Conservation (phyloP, 2,329 filamentous ascomycete species). For the Calonectria pauciramosa region DNA sequence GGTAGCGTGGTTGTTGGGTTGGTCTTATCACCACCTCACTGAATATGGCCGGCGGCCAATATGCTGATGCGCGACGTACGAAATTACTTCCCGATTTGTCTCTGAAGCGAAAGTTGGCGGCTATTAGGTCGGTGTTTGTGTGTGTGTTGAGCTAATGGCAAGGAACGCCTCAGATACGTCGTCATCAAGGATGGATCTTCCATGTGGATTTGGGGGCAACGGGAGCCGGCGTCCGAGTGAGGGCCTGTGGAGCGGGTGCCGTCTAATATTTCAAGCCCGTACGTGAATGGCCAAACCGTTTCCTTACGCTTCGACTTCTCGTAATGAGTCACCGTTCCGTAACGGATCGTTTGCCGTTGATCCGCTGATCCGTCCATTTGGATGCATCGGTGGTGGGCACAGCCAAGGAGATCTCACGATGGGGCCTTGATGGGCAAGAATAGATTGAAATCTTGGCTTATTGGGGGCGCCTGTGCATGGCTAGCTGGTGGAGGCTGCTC, state of each 20-base stretch:
- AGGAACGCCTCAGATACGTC: not conserved
- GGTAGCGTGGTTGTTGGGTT: not conserved
- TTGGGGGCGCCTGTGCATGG: conserved; percentile 13
- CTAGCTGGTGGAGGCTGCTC: conserved; percentile 9
- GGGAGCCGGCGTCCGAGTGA: not conserved
- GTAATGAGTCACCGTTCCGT: conserved; percentile 3
- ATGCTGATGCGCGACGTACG: not conserved
- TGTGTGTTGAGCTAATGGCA: not conserved
- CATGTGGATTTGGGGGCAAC: not conserved
- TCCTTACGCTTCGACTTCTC: not conserved
- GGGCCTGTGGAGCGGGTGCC: not conserved
- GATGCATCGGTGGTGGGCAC: not conserved
- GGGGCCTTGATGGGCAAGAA: conserved; percentile 8
- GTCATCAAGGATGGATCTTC: conserved; percentile 7
- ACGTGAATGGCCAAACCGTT: not conserved
- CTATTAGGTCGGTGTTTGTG: not conserved
- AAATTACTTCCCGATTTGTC: not conserved
- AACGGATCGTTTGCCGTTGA: conserved; percentile 1
- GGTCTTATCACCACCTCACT: not conserved
- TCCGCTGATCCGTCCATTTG: conserved; percentile 1
- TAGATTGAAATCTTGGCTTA: conserved; percentile 18
- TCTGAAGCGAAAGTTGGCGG: not conserved
- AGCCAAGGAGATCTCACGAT: conserved; percentile 3
- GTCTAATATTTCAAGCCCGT: not conserved
- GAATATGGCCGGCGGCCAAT: not conserved